Base-by-base conservation (phyloP, 1,284 basidiomycete genomes). In the Sporisorium iseilematis-ciliati region DNA sequence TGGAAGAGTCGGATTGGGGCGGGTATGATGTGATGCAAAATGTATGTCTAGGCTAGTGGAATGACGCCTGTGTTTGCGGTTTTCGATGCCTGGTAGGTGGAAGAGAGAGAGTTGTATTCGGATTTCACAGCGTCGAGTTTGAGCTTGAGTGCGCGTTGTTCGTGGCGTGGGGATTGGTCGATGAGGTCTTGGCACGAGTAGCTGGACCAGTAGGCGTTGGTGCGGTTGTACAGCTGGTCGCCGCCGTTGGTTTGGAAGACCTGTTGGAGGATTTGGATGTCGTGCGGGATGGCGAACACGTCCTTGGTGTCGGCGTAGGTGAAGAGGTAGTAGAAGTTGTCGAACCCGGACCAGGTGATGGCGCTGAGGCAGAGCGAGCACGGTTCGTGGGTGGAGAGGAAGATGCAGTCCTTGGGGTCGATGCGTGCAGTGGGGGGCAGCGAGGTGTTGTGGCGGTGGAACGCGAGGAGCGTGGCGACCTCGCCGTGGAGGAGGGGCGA, bases 1-100 rank as follows among this genome's bases (percentile, higher is more conserved):
- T 97, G 95, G 95, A 89, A 91, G 86, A 93, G 92, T 79, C 88
- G 91, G 84, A 95, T 96, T 35, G 81, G 73, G 10, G 73, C 70
- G 0, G 11, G 35, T 4, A 73, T 73, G 70, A 45, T 21, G 33
- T 63, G 18, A 21, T 41, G n/a, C 2, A 23, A 7, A 29, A 25
- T 18, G 14, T 2, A 14, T 14, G 33, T 0, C 29, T 57, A 66
- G 1, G 41, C 33, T 16, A 66, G 49, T 3, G 65, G 65, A 20
- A 66, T 67, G 4, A 40, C 26, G 31, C 21, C 29, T 14, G 45
- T 41, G 16, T n/a, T 12, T 0, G 21, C 14, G 8, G 60, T 60
- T 6, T 25, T 52, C 16, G 35, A 38, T 2, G n/a, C n/a, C n/a
- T n/a, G n/a, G n/a, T n/a, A n/a, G n/a, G n/a, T n/a, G n/a, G n/a